Evolutionary conservation across 306 rosid species (phyloP), one percentile per base, ranked within the genome.

Genomic region (Abrus pulchellus): DNA sequence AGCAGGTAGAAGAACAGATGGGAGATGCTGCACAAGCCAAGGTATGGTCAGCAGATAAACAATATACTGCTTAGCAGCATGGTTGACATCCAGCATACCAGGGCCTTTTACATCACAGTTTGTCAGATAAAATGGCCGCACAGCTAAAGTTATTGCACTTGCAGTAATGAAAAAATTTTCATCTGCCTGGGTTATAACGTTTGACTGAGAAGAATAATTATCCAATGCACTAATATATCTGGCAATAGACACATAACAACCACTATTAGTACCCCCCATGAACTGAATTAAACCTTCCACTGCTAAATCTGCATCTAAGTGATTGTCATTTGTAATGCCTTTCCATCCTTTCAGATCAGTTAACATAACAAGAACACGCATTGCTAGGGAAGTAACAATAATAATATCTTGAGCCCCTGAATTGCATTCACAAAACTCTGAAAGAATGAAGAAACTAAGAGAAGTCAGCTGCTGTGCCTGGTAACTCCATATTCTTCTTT

Each of bases 311-410:
- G 90, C 95, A 82, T 87, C 87, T 74, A 33, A 69, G 48, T 28
- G 59, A 44, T 76, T 88, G 76, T 56, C 66, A 55, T 81, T 91
- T 29, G 87, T 54, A 79, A 91, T 66, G 80, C 84, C 77, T 85
- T 91, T 90, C 97, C 99, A 95, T 77, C 92, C 95, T 83, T 88
- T 89, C 63, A 74, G 45, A 84, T 95, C 99, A 57, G 97, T 95
- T 80, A 95, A 85, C 84, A 85, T 88, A 74, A 95, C 93, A 83
- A 90, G 87, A 67, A 95, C 77, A 55, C 91, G 95, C 94, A 95
- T 88, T 79, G 93, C 97, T 59, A 89, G 83, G 54, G 97, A 89
- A 38, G 97, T 82, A 7, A 84, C 85, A 73, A 80, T 30, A 74
- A 85, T 84, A 73, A 87, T 79, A 64, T 90, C 88, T 78, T 88